Base-by-base conservation (phyloP, 495 filamentous ascomycete genomes). In the Aspergillus saccharolyticus region DNA sequence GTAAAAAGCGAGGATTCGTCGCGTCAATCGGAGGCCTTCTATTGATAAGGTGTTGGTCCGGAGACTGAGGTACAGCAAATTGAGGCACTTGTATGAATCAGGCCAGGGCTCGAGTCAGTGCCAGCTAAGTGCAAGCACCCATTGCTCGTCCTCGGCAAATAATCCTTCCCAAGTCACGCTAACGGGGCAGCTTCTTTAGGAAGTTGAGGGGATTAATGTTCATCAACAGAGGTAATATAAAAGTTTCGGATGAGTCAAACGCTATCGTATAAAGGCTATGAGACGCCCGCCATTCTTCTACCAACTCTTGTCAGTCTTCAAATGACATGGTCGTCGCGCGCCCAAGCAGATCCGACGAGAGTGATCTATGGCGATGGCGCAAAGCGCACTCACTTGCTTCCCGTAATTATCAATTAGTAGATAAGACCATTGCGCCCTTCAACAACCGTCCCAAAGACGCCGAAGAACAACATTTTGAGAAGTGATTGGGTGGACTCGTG, bases 401-500 rank as follows among this genome's bases (percentile, higher is more conserved):
- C 45, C 59, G 53, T n/a, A 92, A 73, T 25, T 79, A 78, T 54
- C 17, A 92, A 73, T 25, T 79, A 78, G 15, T 73, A 65, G 20
- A 73, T 79, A 20, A 93, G 78, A 28, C 80, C 79, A 28, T 70
- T 73, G 52, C 88, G 81, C 85, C 87, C 89, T 73, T 89, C 76
- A 22, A 92, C 88, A 53, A 85, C 79, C 4, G 89, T 92, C 59
- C 89, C 90, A 72, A 93, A 93, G 63, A 88, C 65, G 52, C 85
- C 83, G 67, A 85, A 85, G 58, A 85, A 73, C n/a, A 85, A 67
- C 16, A 72, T 77, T 54, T 70, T 62, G 10, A 78, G 78, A 8
- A 66, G 67, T 22, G 69, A 51, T 42, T 39, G 33, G 9, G 25
- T 28, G 25, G 9, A 28, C 9, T 28, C 25, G 4, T 9, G 25